These are phyloP conservation scores for Bromus sterilis DNA, from an alignment of 176 grass and related monocot genomes.

Conservation along the genomic window DNA sequence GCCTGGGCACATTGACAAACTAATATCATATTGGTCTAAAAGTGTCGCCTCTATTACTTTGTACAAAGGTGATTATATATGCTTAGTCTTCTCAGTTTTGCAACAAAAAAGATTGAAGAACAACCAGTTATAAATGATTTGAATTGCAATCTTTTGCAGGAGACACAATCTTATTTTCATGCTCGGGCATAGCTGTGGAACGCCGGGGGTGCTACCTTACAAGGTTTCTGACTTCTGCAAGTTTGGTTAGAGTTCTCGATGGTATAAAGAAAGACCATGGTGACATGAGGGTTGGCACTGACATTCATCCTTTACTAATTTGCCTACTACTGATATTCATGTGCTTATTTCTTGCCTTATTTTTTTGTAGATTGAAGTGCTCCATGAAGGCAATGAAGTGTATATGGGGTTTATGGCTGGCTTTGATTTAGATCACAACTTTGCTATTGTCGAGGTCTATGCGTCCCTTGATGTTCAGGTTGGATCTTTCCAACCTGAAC, in stretches of 20 bases:
- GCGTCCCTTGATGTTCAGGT: not conserved
- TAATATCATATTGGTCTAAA: not conserved
- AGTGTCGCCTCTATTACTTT: not conserved
- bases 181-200: conserved; percentile 9
- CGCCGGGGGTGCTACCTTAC: not conserved
- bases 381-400: not conserved
- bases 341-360: not conserved
- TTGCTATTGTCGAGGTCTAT: conserved; percentile 5
- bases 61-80: not conserved
- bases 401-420: not conserved
- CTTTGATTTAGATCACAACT: not conserved
- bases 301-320: not conserved
- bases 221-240: conserved; percentile 15
- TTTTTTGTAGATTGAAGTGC: conserved; percentile 8
- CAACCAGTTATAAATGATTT: not conserved
- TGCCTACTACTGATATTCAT: not conserved
- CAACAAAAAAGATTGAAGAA: not conserved
- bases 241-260: not conserved
- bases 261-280: not conserved
- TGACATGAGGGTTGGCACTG: not conserved
- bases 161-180: not conserved
- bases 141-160: not conserved
- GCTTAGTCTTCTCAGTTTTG: not conserved
- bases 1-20: not conserved
- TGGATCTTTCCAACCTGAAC: not conserved